These are phyloP conservation scores for Fraxinus pennsylvanica DNA, from an alignment of 257 asterid genomes.

Conservation along the genomic window DNA sequence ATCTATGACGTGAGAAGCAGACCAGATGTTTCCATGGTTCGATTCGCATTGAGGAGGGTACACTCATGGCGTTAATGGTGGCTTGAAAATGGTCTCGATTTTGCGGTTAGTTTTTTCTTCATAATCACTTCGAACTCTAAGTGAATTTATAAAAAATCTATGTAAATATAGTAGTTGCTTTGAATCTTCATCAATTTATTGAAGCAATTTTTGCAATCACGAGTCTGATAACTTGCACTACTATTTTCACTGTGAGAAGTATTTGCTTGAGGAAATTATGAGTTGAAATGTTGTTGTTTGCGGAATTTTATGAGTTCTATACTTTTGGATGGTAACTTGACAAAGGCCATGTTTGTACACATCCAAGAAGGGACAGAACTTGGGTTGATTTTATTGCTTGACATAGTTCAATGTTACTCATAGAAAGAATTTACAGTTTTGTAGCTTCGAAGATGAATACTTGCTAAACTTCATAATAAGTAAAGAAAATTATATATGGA, in stretches of 20 bases:
- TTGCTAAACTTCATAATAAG: constrained; percentile 57
- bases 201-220: not conserved
- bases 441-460: not conserved
- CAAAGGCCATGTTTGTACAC: not conserved
- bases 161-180: not conserved
- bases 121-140: not conserved
- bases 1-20: constrained; percentile 76
- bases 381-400: not conserved
- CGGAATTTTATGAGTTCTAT: not conserved
- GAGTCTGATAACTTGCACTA: not conserved
- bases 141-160: not conserved
- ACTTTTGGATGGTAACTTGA: not conserved
- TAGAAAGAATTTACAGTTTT: not conserved
- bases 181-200: not conserved
- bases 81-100: constrained; percentile 80
- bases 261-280: not conserved
- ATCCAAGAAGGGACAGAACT: not conserved
- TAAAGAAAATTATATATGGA: constrained; percentile 76
- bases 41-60: constrained; percentile 74
- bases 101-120: constrained; percentile 52
- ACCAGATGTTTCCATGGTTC: constrained; percentile 94
- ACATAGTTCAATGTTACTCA: not conserved
- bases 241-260: not conserved
- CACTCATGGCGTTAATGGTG: constrained; percentile 72
- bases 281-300: not conserved